Percentiles rank a stretch among this genome's conserved stretches.
These are phyloP conservation scores for Phaeolepiota aurea DNA, from an alignment of 768 basidiomycete genomes.

Conservation along the genomic window DNA sequence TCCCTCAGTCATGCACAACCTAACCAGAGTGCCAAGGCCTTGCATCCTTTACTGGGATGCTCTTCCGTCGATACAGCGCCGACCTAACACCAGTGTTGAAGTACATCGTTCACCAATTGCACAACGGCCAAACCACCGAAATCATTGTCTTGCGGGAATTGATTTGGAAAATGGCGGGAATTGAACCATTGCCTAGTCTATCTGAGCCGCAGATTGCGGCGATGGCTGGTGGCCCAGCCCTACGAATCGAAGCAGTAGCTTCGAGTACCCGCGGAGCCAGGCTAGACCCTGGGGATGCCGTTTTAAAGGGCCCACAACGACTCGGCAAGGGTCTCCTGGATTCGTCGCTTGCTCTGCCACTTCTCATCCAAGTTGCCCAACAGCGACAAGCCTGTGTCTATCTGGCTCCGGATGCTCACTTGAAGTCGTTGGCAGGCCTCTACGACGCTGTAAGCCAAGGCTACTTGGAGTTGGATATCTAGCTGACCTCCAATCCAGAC, in stretches of 20 bases:
- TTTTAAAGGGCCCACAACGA: constrained; percentile 57
- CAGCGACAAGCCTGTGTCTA: constrained; percentile 83
- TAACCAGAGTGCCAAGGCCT: constrained; percentile 48
- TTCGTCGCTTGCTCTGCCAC: constrained; percentile 71
- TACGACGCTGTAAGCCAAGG: constrained; percentile 81
- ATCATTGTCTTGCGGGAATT: constrained; percentile 88
- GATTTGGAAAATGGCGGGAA: constrained; percentile 92
- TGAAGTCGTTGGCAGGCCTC: constrained; percentile 80
- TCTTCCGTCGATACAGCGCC: constrained; percentile 81
- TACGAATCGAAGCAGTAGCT: constrained; percentile 86
- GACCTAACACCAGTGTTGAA: constrained; percentile 79
- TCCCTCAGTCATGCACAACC: constrained; percentile 1
- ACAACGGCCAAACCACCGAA: constrained; percentile 76
- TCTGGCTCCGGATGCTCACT: constrained; percentile 61
- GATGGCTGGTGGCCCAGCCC: constrained; percentile 84
- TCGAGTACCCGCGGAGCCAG: constrained; percentile 68
- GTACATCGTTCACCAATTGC: constrained; percentile 88
- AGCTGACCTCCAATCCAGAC: constrained; percentile 40
- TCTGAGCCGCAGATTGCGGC: constrained; percentile 83
- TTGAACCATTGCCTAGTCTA: constrained; percentile 83
- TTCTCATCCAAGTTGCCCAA: constrained; percentile 88
- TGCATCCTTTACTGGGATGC: constrained; percentile 87
- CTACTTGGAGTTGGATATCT: no score
- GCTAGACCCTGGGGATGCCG: constrained; percentile 56
- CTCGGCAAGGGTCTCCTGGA: constrained; percentile 61